phyloP scores from a whole-genome alignment of 352 stramenopile species.

The Phytophthora pinifolia region DNA sequence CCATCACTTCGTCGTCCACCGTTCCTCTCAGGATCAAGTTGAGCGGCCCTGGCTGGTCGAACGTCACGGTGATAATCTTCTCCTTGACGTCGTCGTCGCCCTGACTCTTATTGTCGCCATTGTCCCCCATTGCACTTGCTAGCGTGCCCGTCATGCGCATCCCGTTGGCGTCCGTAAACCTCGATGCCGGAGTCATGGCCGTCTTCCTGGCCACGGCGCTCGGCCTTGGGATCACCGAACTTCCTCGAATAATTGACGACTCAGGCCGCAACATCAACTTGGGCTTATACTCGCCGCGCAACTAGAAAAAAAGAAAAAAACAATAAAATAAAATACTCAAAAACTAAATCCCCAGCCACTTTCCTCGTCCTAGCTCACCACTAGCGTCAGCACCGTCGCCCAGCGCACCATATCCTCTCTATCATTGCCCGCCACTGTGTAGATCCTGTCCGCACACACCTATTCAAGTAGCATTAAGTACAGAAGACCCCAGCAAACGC shows the following conservation, averaged over 20 bases:
- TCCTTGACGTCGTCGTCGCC: slow-evolving; percentile 78
- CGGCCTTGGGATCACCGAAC: slow-evolving; percentile 74
- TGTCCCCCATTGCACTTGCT: slow-evolving; percentile 32
- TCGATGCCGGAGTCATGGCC: slow-evolving; percentile 57
- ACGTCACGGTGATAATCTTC: slow-evolving; percentile 88
- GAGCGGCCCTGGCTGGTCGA: slow-evolving; percentile 72
- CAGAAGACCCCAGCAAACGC: neutral
- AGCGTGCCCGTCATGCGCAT: slow-evolving; percentile 77
- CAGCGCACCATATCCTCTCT: slow-evolving; percentile 89
- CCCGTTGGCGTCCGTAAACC: slow-evolving; percentile 80
- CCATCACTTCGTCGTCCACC: slow-evolving; percentile 89
- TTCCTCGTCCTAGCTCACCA: slow-evolving; percentile 38
- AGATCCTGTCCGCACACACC: slow-evolving; percentile 88
- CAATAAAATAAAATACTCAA: neutral
- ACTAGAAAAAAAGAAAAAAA: slow-evolving; percentile 24
- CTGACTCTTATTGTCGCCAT: slow-evolving; percentile 51
- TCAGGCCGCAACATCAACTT: slow-evolving; percentile 88
- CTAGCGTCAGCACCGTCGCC: slow-evolving; percentile 84
- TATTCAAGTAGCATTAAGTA: slow-evolving; percentile 16
- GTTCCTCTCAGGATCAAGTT: slow-evolving; percentile 78
- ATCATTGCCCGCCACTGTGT: slow-evolving; percentile 84
- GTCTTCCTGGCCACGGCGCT: slow-evolving; percentile 72
- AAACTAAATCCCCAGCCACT: neutral
- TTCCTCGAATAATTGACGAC: slow-evolving; percentile 86
- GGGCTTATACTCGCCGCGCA: slow-evolving; percentile 86